Evolutionary conservation across 768 basidiomycete species (phyloP), one percentile per base, ranked within the genome.

Genomic region (Boletus sp.): DNA sequence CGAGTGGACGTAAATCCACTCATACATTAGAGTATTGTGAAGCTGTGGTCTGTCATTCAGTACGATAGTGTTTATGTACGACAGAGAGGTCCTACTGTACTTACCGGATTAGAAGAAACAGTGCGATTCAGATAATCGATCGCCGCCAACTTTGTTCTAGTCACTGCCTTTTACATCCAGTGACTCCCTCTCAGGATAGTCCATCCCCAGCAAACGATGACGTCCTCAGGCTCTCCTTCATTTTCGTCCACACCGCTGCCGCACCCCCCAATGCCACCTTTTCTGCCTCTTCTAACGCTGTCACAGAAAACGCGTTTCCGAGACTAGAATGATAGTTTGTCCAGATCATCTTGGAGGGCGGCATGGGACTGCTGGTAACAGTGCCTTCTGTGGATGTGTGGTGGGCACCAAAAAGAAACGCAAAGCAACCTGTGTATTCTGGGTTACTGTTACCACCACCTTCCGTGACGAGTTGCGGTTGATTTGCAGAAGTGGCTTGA

Each of bases 381-480:
- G 37, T 9, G 3, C 6, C 47, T 14, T 17, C 39, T 1, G 5
- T 2, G 2, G 14, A 17, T 1, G 24, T 50, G 0, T 33, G 28
- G 12, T 57, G 64, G n/a, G 62, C 46, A 12, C 71, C 69, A 64
- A 79, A 78, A 53, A 87, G 62, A 69, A 90, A 92, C 1, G 86
- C 89, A 62, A 92, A 91, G 61, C 85, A 85, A 0, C 89, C 89
- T 5, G 76, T 72, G 7, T 75, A 81, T 0, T 54, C 50, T 0
- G 63, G 80, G 5, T 75, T 73, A 17, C 78, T 11, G 24, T 8
- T 14, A 5, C 17, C 11, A 1, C 40, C 10, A 1, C 80, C 9
- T 67, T 86, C 85, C 2, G 85, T 71, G 14, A 87, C 65, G 3
- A 86, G 67, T 1, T 59, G 56, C 0, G 74, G 65, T 5, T 11